Base-by-base conservation (phyloP, 2,329 filamentous ascomycete genomes). In the Exserohilum turcica region DNA sequence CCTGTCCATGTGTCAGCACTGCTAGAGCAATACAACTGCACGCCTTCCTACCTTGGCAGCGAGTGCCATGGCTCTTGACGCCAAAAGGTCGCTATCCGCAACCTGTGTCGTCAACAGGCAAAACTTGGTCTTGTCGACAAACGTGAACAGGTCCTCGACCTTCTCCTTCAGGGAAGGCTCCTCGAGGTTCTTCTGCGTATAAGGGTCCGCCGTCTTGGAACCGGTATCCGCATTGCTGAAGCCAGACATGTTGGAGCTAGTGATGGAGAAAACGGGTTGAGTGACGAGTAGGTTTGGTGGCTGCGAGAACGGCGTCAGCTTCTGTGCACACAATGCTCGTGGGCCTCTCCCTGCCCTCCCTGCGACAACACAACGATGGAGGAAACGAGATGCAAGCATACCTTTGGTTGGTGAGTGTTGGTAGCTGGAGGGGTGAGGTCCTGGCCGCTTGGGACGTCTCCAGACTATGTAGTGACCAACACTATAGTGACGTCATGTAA, bases 91-190 rank as follows among this genome's bases (percentile, higher is more conserved):
- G 0, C 81, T 84, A 31, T 82, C 79, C 2, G 82, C 79, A 43
- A 87, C 86, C 43, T 86, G 82, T 18, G 92, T 95, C 7, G 91
- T 94, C 85, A 96, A 86, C 88, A 96, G 90, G 74, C 89, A 90
- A 72, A 91, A 95, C 77, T 95, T 96, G 79, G 82, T 84, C 57
- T 82, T 80, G 32, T 84, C 81, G 70, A 90, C 83, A 74, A 96
- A 96, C 12, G 80, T 77, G 65, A 82, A 79, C 33, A 96, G 82
- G 54, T 89, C 90, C 54, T 88, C 82, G 58, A 95, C 80, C 79
- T 95, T 96, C 59, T 90, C 83, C 64, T 89, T 83, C 29, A 91
- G 76, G 3, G 86, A 79, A 13, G 82, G 78, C 39, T 96, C 91
- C 45, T 91, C 82, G 52, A 85, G 79, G 77, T 90, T 92, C 76